A percentile compares a stretch with the other conserved stretches of the same genome.
phyloP scores from a whole-genome alignment of 768 basidiomycete genomes.

The Lactarius vividus region DNA sequence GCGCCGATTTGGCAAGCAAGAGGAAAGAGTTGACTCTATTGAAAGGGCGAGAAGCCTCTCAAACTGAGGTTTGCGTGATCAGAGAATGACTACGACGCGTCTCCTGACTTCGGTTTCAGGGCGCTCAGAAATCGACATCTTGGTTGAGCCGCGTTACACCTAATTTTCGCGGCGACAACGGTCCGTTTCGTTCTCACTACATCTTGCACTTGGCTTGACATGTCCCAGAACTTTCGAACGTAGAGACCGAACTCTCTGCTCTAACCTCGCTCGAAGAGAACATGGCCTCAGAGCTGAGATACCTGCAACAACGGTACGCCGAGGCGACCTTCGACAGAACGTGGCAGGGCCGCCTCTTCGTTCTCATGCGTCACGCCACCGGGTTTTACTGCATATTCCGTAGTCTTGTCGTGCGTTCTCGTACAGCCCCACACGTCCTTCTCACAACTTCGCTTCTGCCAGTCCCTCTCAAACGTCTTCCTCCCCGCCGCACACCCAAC shows the following conservation, averaged over 20 bases:
- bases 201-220: conserved; percentile 1
- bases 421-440: background rate
- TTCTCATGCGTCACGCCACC: conserved; percentile 20
- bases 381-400: conserved; percentile 33
- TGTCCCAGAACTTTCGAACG: conserved; percentile 27
- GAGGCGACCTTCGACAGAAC: conserved; percentile 22
- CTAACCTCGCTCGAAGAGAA: conserved; percentile 25
- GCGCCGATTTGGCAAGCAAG: conserved; percentile 51
- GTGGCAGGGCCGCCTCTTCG: conserved; percentile 22
- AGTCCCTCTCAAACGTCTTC: conserved; percentile 56
- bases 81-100: background rate
- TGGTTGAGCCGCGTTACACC: conserved; percentile 54
- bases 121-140: conserved; percentile 19
- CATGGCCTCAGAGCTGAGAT: conserved; percentile 18
- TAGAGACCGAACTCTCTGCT: conserved; percentile 22
- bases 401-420: conserved; percentile 35
- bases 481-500: conserved; percentile 33
- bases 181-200: conserved; percentile 5
- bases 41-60: conserved; percentile 33
- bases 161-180: conserved; percentile 48
- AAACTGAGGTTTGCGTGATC: conserved; percentile 30
- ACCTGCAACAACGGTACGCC: conserved; percentile 18
- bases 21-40: conserved; percentile 34
- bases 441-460: background rate
- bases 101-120: conserved; percentile 20